Base-by-base conservation (phyloP, 805 yeast genomes). In the Wickerhamiella australiensis region DNA sequence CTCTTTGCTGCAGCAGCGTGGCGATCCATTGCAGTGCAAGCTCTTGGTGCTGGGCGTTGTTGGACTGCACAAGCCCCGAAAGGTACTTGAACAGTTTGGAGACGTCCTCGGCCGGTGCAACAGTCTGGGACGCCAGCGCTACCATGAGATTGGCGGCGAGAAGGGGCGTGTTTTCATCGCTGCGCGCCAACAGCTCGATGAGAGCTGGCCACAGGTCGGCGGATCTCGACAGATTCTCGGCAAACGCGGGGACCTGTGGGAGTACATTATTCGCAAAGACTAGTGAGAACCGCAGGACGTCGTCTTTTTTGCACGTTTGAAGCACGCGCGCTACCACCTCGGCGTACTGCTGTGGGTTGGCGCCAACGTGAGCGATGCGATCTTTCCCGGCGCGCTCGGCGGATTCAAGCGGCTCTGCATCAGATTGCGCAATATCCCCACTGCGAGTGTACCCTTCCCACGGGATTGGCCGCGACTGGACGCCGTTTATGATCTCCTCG, bases 391-490 rank as follows among this genome's bases (percentile, higher is more conserved):
- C 73, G 54, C 73, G 73, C 58, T 75, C 79, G 54, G 78, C 68
- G 18, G 70, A 65, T 60, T 77, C 77, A 57, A 79, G 69, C 42
- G 73, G 67, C 47, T 73, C 73, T 9, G 88, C 90, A 62, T 85
- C 92, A 53, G 76, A 77, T 46, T 73, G 74, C 41, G 80, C 68
- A 35, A 88, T 70, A 42, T 79, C 75, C 44, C 77, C 79, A 17
- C 88, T 80, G 50, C 95, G 74, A 9, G 84, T 80, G 58, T 83
- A 78, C 8, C 94, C 94, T 60, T 85, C 94, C 96, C 96, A 88
- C 27, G 94, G 94, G 50, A 87, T 77, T 27, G 88, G 79, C 55
- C 92, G 76, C 53, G 84, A 80, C 59, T 92, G 73, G 54, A 86
- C 79, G 53, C 77, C 78, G 55, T 74, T 71, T 57, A 63, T 60